phyloP scores from a whole-genome alignment of 768 basidiomycete genomes.

The Amanita brunnescens region DNA sequence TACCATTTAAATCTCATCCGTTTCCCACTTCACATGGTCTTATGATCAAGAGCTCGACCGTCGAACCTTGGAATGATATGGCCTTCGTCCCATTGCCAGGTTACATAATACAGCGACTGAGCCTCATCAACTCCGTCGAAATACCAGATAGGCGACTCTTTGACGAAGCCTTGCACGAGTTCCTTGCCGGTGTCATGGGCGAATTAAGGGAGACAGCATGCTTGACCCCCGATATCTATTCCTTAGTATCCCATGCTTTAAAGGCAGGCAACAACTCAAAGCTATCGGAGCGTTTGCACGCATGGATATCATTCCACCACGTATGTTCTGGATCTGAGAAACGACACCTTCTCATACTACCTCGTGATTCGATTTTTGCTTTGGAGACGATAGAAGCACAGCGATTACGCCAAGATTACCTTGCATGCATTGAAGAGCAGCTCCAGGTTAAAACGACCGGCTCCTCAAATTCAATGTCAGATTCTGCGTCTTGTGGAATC shows the following conservation, averaged over 20 bases:
- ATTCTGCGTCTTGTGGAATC: slow-evolving; percentile 14
- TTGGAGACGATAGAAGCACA: slow-evolving; percentile 43
- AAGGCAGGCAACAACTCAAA: slow-evolving; percentile 30
- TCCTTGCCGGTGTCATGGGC: slow-evolving; percentile 41
- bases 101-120: slow-evolving; percentile 45
- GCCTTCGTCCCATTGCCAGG: slow-evolving; percentile 55
- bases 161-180: slow-evolving; percentile 38
- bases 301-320: slow-evolving; percentile 54
- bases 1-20: slow-evolving; percentile 39
- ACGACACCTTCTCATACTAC: slow-evolving; percentile 47
- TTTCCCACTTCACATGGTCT: slow-evolving; percentile 29
- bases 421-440: slow-evolving; percentile 22
- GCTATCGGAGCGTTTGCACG: slow-evolving; percentile 28
- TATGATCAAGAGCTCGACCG: slow-evolving; percentile 28
- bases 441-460: slow-evolving; percentile 1
- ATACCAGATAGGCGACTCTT: slow-evolving; percentile 51
- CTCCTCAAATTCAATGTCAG: neutral
- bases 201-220: slow-evolving; percentile 55
- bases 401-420: slow-evolving; percentile 37
- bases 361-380: slow-evolving; percentile 50
- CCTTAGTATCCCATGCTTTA: slow-evolving; percentile 40
- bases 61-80: slow-evolving; percentile 54
- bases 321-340: slow-evolving; percentile 53
- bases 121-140: slow-evolving; percentile 42
- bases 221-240: slow-evolving; percentile 46